Evolutionary conservation across 2,329 filamentous ascomycete genomes (phyloP), one percentile per base, ranked within the genome.

Genomic region (Colletotrichum tropicicola): DNA sequence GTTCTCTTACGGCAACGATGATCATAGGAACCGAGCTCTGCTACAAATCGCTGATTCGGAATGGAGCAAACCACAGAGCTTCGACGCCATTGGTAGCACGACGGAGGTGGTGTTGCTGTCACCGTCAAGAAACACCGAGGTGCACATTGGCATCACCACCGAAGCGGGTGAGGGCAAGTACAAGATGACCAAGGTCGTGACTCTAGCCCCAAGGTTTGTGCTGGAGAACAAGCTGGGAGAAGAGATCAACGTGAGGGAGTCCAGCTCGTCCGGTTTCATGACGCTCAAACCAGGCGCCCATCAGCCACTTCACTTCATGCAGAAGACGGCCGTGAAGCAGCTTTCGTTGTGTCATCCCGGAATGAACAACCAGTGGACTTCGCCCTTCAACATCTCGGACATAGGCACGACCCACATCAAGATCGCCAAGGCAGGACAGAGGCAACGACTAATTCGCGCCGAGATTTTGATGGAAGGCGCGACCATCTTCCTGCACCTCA

Each of bases 61-160:
- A 65, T 99, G 96, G 97, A 98, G 96, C 80, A 97, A 96, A 75
- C 93, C 95, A 1, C 95, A 98, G 75, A 98, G 93, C 85, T 97
- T 99, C 72, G 97, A 99, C 74, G 96, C 96, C 19, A 96, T 99
- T 68, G 96, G 96, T 30, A 98, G 95, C 72, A 94, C 91, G 1
- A 91, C 93, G 15, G 94, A 98, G 71, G 92, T 97, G 35, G 87
- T 96, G 32, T 84, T 99, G 32, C 91, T 92, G 52, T 93, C 94
- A 0, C 80, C 86, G 2, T 87, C 85, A 43, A 90, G 87, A 44
- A 86, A 84, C 60, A 90, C 90, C 3, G 96, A 99, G 76, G 94
- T 98, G 72, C 94, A 98, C 72, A 86, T 97, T 6, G 96, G 96
- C 48, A 89, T 99, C 51, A 95, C 91, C 2, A 91, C 99, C 28